Base-by-base conservation (phyloP, 2,329 filamentous ascomycete genomes). In the Capronia epimyces region DNA sequence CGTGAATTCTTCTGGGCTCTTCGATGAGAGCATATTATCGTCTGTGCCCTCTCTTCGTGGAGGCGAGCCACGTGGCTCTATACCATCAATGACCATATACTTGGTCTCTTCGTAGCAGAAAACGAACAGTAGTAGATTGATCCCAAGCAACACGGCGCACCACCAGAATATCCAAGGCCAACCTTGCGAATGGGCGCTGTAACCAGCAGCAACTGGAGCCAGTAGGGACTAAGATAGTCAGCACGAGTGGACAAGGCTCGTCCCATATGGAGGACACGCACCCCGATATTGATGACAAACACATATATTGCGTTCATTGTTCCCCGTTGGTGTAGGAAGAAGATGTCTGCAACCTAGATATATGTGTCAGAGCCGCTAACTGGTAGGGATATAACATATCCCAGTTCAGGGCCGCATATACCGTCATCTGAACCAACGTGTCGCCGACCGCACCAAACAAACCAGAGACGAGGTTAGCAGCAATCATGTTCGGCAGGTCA, bases 251-350 rank as follows among this genome's bases (percentile, higher is more conserved):
- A n/a, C n/a, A n/a, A n/a, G n/a, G n/a, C n/a, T n/a, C n/a, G n/a
- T n/a, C n/a, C n/a, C n/a, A n/a, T n/a, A n/a, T n/a, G n/a, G n/a
- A n/a, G n/a, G n/a, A n/a, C n/a, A n/a, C n/a, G n/a, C n/a, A n/a
- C 66, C n/a, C 67, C 64, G 51, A 66, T 60, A 58, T 63, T 66
- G 67, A 66, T n/a, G 64, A 58, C 36, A 52, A 66, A 70, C 58
- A 76, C 64, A 50, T 76, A 79, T 8, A 74, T 64, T 1, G 64
- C 66, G 53, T 78, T 79, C 71, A 75, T 74, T 2, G 67, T 64
- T 0, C 71, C 74, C 15, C 70, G 68, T 40, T 76, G 67, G 48
- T 76, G 73, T 2, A 76, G 67, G 49, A 75, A 76, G 60, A 74
- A 76, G 12, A 76, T 50, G 56, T 54, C 43, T 18, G 25, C 53